Evolutionary conservation across 768 basidiomycete genomes (phyloP).

Genomic region (Pisolithus tinctorius): DNA sequence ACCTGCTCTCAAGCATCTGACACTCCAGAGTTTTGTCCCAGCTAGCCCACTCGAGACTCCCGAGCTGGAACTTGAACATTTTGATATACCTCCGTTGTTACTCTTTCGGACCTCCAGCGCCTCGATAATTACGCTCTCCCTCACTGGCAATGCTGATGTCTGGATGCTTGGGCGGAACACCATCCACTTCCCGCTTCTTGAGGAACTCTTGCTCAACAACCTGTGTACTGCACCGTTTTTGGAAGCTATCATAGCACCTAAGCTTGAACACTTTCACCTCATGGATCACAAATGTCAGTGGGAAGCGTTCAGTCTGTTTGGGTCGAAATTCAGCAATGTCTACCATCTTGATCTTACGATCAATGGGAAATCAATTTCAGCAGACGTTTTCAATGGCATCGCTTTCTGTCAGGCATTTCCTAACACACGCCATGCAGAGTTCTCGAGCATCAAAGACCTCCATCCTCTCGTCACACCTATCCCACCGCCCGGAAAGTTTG

Average conservation of each 20-base stretch:
- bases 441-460: background rate
- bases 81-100: background rate
- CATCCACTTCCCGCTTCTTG: background rate
- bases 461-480: too few species aligned
- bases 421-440: background rate
- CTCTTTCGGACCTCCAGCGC: background rate
- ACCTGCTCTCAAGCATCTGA: background rate
- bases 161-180: background rate
- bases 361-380: background rate
- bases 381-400: background rate
- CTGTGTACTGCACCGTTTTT: too few species aligned
- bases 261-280: background rate
- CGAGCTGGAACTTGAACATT: background rate
- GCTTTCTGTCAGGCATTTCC: background rate
- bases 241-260: background rate
- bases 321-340: too few species aligned
- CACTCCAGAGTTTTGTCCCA: background rate
- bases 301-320: background rate
- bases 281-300: background rate
- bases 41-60: background rate
- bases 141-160: background rate
- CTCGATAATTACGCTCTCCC: background rate
- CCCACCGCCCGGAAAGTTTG: too few species aligned
- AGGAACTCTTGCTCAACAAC: too few species aligned
- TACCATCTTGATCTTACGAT: background rate